Percentiles rank a stretch among this genome's conserved stretches.
These are phyloP conservation scores for Elaeis oleifera DNA, from an alignment of 202 grass and related monocot genomes.

Conservation along the genomic window DNA sequence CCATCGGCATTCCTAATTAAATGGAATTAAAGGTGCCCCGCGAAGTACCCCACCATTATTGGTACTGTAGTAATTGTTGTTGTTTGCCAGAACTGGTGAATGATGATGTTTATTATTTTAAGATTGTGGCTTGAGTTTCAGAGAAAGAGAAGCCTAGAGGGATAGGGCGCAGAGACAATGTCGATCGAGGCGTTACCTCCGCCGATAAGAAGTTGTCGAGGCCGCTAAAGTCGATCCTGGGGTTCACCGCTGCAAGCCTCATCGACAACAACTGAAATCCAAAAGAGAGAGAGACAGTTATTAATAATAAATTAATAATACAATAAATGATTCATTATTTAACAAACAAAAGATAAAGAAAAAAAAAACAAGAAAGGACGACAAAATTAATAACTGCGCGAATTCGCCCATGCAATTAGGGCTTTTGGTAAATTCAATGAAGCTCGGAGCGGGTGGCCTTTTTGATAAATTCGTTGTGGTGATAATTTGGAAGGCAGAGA, in stretches of 20 bases:
- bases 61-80: too few species aligned
- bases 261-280: conserved; percentile 9
- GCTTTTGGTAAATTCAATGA: too few species aligned
- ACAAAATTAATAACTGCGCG: neutral
- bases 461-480: too few species aligned
- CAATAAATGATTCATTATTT: neutral
- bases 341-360: neutral
- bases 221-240: conserved; percentile 6
- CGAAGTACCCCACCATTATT: too few species aligned
- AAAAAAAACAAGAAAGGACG: neutral
- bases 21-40: too few species aligned
- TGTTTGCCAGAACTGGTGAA: too few species aligned
- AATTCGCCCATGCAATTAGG: too few species aligned
- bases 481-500: too few species aligned
- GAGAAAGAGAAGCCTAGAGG: neutral
- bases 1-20: too few species aligned
- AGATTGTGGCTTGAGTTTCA: neutral
- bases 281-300: neutral
- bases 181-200: conserved; percentile 1
- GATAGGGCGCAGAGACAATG: neutral
- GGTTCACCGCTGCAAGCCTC: conserved; percentile 4
- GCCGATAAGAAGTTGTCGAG: neutral
- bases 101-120: too few species aligned
- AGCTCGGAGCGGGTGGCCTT: too few species aligned
- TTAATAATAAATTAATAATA: neutral